phyloP scores from a whole-genome alignment of 2,329 filamentous ascomycete species.

The Microcyclospora pomicola region DNA sequence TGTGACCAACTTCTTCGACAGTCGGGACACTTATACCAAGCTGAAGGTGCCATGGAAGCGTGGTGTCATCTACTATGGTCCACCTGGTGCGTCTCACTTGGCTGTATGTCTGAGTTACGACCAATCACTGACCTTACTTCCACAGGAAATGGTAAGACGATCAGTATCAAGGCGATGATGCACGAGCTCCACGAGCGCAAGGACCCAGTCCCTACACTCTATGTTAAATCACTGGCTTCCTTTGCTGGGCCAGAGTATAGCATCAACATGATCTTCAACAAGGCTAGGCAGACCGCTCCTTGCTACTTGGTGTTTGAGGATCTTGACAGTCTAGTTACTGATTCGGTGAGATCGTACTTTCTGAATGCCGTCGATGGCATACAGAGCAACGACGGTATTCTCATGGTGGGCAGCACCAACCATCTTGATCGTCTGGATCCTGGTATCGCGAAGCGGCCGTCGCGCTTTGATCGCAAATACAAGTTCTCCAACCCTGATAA shows the following conservation, averaged over 20 bases:
- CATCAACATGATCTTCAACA: conserved; percentile 41
- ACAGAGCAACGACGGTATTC: conserved; percentile 54
- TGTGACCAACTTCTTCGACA: conserved; percentile 50
- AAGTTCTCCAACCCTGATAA: conserved; percentile 45
- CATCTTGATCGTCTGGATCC: conserved; percentile 52
- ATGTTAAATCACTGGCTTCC: conserved; percentile 40
- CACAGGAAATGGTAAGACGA: conserved; percentile 53
- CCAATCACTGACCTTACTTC: conserved; percentile 38
- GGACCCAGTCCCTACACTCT: conserved; percentile 44
- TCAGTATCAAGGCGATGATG: conserved; percentile 58
- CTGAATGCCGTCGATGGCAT: conserved; percentile 61
- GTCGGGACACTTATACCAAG: conserved; percentile 42
- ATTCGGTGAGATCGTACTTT: conserved; percentile 51
- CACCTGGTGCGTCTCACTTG: conserved; percentile 45
- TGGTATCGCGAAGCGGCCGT: conserved; percentile 48
- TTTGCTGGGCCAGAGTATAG: conserved; percentile 43
- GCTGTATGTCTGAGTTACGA: conserved; percentile 2
- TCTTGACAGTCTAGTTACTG: conserved; percentile 51
- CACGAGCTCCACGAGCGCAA: conserved; percentile 43
- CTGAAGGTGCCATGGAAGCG: conserved; percentile 59
- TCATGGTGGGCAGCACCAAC: conserved; percentile 37
- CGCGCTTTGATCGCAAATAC: conserved; percentile 54
- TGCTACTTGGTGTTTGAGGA: conserved; percentile 62
- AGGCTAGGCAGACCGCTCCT: conserved; percentile 49
- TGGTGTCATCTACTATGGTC: conserved; percentile 54